Evolutionary conservation across 441 rosid genomes (phyloP).

Genomic region (Dalechampia spathulata): DNA sequence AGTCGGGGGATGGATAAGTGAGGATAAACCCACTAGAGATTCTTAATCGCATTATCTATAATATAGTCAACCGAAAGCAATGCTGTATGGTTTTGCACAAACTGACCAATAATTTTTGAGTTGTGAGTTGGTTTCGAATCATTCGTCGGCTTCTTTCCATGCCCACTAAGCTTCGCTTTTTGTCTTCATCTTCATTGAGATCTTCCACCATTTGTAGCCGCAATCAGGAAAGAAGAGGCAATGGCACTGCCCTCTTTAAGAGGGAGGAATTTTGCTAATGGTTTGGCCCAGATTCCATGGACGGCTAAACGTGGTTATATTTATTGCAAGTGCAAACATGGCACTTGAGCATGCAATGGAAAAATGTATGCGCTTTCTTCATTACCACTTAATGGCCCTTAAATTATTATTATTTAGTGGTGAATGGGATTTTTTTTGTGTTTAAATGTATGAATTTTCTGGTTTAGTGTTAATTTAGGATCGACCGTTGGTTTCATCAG

Average conservation of each 20-base stretch:
- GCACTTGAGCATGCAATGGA: neutral
- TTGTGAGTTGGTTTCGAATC: neutral
- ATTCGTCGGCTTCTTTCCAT: neutral
- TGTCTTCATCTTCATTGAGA: neutral
- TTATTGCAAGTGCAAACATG: neutral
- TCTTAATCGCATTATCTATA: neutral
- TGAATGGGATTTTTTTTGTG: too few species aligned
- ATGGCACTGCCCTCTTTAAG: too few species aligned
- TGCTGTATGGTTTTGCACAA: neutral
- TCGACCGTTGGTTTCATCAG: too few species aligned
- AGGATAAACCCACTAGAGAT: neutral
- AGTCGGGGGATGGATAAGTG: neutral
- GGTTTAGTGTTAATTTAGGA: too few species aligned
- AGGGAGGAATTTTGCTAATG: neutral
- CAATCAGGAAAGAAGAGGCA: too few species aligned
- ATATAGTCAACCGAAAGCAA: neutral
- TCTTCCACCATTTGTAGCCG: neutral
- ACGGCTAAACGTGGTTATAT: constrained; percentile 6
- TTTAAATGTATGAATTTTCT: too few species aligned
- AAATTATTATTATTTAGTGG: too few species aligned
- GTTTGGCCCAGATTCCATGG: constrained; percentile 9
- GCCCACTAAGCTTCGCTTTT: constrained; percentile 5
- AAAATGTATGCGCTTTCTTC: neutral
- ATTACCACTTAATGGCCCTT: too few species aligned
- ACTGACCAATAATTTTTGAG: neutral